A percentile compares a stretch with the other conserved stretches of the same genome.
phyloP scores from a whole-genome alignment of 2,329 filamentous ascomycete species.

The Pseudogymnoascus sp. region DNA sequence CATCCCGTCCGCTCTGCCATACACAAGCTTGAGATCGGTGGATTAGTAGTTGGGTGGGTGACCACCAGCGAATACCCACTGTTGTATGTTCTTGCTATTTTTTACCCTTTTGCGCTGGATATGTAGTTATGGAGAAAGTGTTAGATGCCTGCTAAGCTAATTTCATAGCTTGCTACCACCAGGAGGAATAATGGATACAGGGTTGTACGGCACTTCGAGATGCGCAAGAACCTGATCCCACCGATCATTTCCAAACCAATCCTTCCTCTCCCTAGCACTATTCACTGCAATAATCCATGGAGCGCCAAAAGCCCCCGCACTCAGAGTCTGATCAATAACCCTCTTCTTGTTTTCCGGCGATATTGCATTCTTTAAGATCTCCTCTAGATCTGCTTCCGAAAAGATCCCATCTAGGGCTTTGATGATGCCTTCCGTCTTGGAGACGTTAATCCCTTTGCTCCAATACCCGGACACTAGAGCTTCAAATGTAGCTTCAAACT shows the following conservation, averaged over 20 bases:
- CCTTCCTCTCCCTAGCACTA: conserved; percentile 12
- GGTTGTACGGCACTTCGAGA: conserved; percentile 15
- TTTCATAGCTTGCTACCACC: too few species aligned
- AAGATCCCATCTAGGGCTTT: conserved; percentile 14
- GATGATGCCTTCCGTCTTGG: conserved; percentile 14
- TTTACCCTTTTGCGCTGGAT: too few species aligned
- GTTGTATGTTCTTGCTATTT: too few species aligned
- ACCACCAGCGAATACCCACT: too few species aligned
- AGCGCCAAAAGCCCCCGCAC: conserved; percentile 14
- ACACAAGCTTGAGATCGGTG: too few species aligned
- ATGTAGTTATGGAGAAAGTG: too few species aligned
- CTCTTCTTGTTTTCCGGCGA: conserved; percentile 15
- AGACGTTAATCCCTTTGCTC: conserved; percentile 14
- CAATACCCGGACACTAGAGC: conserved; percentile 16
- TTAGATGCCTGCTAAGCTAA: too few species aligned
- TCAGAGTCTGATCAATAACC: conserved; percentile 14
- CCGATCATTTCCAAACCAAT: conserved; percentile 19
- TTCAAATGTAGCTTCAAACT: conserved; percentile 15
- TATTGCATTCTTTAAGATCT: conserved; percentile 14
- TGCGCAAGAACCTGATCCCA: conserved; percentile 19
- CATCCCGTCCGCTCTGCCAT: too few species aligned
- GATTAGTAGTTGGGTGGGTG: too few species aligned
- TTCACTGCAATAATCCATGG: conserved; percentile 17
- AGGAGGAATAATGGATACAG: conserved; percentile 9
- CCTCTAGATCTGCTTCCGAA: conserved; percentile 5